A percentile compares a stretch with the other conserved stretches of the same genome.
Evolutionary conservation across 176 grass and related monocot genomes (phyloP).

Genomic region (Tillandsia fasciculata): DNA sequence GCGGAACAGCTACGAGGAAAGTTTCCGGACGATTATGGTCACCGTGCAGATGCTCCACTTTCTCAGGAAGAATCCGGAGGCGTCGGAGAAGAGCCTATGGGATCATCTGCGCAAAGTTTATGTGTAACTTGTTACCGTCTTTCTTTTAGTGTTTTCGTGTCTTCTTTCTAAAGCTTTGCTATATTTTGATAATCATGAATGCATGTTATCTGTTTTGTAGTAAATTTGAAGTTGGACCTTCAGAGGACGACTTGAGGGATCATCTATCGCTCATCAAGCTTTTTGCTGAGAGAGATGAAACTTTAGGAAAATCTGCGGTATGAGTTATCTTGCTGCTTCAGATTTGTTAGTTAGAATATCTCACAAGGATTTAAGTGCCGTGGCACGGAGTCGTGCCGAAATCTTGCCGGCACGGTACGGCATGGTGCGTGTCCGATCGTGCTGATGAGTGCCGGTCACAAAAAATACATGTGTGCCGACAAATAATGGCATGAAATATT

Average conservation of each 20-base stretch:
- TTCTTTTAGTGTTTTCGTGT: constrained; percentile 2
- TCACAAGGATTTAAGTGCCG: too few species aligned
- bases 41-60: constrained; percentile 57
- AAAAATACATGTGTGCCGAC: too few species aligned
- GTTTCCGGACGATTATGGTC: constrained; percentile 42
- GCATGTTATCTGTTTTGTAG: constrained; percentile 35
- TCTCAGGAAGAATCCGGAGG: constrained; percentile 48
- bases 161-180: background rate
- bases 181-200: constrained; percentile 13
- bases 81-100: constrained; percentile 53
- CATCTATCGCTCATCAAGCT: constrained; percentile 51
- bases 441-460: too few species aligned
- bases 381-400: too few species aligned
- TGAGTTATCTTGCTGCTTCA: background rate
- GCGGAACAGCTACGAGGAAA: constrained; percentile 30
- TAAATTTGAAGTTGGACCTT: constrained; percentile 62
- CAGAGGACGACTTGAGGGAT: constrained; percentile 47
- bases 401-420: too few species aligned
- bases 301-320: constrained; percentile 68
- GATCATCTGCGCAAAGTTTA: constrained; percentile 55
- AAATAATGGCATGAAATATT: too few species aligned
- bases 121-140: constrained; percentile 33
- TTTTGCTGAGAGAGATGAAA: constrained; percentile 40
- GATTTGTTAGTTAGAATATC: background rate
- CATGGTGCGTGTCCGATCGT: too few species aligned